Base-by-base conservation (phyloP, 306 rosid genomes). In the Prunus mira region DNA sequence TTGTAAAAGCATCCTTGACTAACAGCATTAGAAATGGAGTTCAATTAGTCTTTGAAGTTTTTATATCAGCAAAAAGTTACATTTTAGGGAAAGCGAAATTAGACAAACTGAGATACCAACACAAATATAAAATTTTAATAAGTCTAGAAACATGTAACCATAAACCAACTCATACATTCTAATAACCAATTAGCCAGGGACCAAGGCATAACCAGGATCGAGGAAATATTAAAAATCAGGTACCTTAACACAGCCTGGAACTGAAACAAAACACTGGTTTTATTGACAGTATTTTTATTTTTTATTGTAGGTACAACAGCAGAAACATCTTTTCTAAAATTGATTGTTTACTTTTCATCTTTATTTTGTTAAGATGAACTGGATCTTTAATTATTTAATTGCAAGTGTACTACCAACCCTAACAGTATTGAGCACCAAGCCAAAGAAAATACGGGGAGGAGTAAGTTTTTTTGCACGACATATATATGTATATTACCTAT, bases 1-100 rank as follows among this genome's bases (percentile, higher is more conserved):
- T 74, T 86, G 99, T 84, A 95, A 79, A 75, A 91, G 97, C 96
- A 95, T 90, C 88, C 93, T 88, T 79, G 97, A 89, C 99, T 95
- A 84, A 68, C 25, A 80, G 49, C 73, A 46, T 67, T 45, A 41
- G 6, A 76, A 70, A 60, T 25, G 56, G 6, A 45, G 24, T 22
- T 56, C 43, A 56, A 17, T 69, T 41, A 73, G 74, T 57, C 18
- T 2, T 0, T 1, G 3, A 18, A 57, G 61, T 17, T 54, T 3
- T 49, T 24, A 20, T 14, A 41, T 24, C 15, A 65, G 51, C 18
- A 4, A 14, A 50, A 55, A 47, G 50, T 9, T n/a, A 66, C 34
- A 65, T 66, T 20, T 38, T n/a, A 76, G 38, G 12, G 25, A 38
- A 63, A 13, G 43, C 18, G 46, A 11, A 54, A 71, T 41, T 28